Percentiles rank a stretch among this genome's conserved stretches.
Evolutionary conservation across 2,329 filamentous ascomycete species (phyloP).

Genomic region (Colletotrichum sojae): DNA sequence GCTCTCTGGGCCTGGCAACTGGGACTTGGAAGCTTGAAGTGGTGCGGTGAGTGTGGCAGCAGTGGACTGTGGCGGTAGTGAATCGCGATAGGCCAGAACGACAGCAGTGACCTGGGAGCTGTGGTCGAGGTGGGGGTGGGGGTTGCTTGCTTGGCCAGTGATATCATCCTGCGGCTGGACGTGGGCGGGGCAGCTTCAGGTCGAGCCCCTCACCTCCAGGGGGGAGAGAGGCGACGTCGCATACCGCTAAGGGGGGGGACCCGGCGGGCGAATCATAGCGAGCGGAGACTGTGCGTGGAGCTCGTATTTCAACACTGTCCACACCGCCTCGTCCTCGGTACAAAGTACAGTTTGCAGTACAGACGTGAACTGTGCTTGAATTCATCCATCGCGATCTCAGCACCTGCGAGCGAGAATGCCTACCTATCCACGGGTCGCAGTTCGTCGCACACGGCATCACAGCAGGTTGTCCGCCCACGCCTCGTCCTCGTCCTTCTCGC

Average conservation of each 20-base stretch:
- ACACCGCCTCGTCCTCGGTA: not conserved
- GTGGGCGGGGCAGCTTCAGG: conserved; percentile 35
- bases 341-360: not conserved
- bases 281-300: not conserved
- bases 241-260: conserved; percentile 14
- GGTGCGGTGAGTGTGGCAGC: conserved; percentile 30
- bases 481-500: conserved; percentile 37
- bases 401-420: too few relatives aligned
- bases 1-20: conserved; percentile 5
- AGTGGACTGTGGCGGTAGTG: conserved; percentile 16
- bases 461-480: conserved; percentile 42
- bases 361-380: not conserved
- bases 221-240: not conserved
- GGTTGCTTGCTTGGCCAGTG: conserved; percentile 31
- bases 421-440: too few relatives aligned
- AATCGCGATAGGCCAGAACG: conserved; percentile 24
- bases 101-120: conserved; percentile 15
- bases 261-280: not conserved
- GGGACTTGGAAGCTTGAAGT: conserved; percentile 12
- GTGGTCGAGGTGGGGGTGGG: conserved; percentile 34
- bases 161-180: conserved; percentile 36
- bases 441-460: not conserved
- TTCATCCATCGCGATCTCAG: too few relatives aligned
- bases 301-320: conserved; percentile 9
- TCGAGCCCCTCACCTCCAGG: conserved; percentile 30